These are phyloP conservation scores for Candida ovalis DNA, from an alignment of 805 yeast genomes.

Conservation along the genomic window DNA sequence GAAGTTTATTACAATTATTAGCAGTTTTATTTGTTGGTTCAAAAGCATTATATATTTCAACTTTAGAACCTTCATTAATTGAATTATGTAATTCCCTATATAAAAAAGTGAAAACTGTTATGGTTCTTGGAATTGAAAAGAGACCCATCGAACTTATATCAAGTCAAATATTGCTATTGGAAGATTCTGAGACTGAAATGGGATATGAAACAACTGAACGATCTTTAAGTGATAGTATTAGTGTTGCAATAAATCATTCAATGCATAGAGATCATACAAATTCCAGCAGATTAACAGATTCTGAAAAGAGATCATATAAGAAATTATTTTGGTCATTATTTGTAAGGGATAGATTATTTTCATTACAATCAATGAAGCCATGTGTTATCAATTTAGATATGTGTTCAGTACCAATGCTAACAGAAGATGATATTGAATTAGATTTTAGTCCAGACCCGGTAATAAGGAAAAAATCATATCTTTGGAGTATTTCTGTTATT, in stretches of 20 bases:
- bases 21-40: slow-evolving; percentile 65
- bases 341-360: slow-evolving; percentile 57
- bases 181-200: slow-evolving; percentile 26
- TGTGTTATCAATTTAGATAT: slow-evolving; percentile 57
- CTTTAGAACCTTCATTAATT: slow-evolving; percentile 40
- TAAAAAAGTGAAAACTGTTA: slow-evolving; percentile 55
- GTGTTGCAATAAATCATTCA: slow-evolving; percentile 40
- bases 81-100: slow-evolving; percentile 23
- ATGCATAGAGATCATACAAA: slow-evolving; percentile 39
- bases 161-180: slow-evolving; percentile 36
- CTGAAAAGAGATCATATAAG: slow-evolving; percentile 42
- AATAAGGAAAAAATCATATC: neutral
- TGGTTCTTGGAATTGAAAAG: slow-evolving; percentile 59
- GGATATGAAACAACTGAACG: slow-evolving; percentile 53
- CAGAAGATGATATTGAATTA: slow-evolving; percentile 43
- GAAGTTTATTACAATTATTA: slow-evolving; percentile 56
- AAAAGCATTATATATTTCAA: slow-evolving; percentile 26
- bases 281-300: neutral
- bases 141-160: slow-evolving; percentile 51
- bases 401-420: slow-evolving; percentile 30
- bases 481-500: slow-evolving; percentile 3
- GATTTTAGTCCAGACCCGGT: neutral
- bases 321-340: slow-evolving; percentile 73
- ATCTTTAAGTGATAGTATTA: slow-evolving; percentile 65
- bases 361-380: slow-evolving; percentile 65